Percentiles rank a stretch among this genome's conserved stretches.
phyloP scores from a whole-genome alignment of 2,329 filamentous ascomycete species.

The Neonectria faginata region DNA sequence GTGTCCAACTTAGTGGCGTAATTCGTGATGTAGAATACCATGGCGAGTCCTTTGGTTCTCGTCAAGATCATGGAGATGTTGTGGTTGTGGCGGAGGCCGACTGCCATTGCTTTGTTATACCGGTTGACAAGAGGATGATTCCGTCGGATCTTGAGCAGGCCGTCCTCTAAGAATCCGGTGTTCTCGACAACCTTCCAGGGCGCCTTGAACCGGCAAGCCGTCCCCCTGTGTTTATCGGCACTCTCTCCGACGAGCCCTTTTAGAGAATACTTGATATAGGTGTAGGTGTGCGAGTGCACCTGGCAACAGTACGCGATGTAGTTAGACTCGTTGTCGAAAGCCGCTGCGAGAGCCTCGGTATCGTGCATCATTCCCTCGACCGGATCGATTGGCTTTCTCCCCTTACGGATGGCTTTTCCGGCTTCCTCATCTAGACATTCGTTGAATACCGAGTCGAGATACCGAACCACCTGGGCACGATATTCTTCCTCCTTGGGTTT shows the following conservation, averaged over 20 bases:
- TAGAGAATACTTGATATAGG: constrained; percentile 16
- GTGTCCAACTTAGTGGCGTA: constrained; percentile 19
- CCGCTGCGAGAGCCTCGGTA: neutral
- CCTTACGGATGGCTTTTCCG: neutral
- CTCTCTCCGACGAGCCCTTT: neutral
- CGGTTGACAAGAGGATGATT: constrained; percentile 18
- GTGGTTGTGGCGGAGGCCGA: constrained; percentile 23
- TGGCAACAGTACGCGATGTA: constrained; percentile 10
- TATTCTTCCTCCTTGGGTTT: neutral
- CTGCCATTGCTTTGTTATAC: constrained; percentile 21
- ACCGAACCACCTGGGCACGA: constrained; percentile 1
- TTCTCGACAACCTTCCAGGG: constrained; percentile 20
- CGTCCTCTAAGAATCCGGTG: constrained; percentile 6
- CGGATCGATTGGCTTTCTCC: constrained; percentile 1
- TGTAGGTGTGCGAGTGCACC: constrained; percentile 21
- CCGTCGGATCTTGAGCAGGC: constrained; percentile 6
- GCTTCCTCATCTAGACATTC: constrained; percentile 14
- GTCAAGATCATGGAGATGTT: constrained; percentile 17
- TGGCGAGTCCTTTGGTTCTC: constrained; percentile 11
- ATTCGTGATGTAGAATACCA: constrained; percentile 23
- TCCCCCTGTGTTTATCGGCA: neutral
- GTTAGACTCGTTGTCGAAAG: constrained; percentile 1
- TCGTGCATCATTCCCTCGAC: neutral
- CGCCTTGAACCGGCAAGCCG: constrained; percentile 25
- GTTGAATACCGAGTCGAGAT: constrained; percentile 22